Percentiles rank a stretch among this genome's conserved stretches.
phyloP scores from a whole-genome alignment of 2,329 filamentous ascomycete genomes.

The Calonectria hongkongensis region DNA sequence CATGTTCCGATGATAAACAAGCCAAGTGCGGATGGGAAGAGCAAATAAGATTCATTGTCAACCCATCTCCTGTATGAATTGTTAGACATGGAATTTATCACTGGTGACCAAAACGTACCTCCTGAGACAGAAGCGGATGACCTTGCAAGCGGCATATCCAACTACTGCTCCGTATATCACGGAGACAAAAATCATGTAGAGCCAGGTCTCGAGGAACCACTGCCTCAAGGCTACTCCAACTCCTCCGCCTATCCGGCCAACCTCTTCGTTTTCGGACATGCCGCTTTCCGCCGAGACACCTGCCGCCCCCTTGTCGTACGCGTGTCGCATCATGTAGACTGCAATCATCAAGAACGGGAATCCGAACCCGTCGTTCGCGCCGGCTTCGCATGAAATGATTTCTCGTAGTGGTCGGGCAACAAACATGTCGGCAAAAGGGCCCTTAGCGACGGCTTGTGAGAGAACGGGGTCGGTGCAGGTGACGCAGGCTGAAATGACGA shows the following conservation, averaged over 20 bases:
- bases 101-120: constrained; percentile 47
- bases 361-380: constrained; percentile 77
- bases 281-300: constrained; percentile 26
- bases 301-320: constrained; percentile 59
- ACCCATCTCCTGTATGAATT: constrained; percentile 67
- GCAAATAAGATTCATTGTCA: constrained; percentile 71
- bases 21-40: constrained; percentile 70
- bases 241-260: constrained; percentile 72
- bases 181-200: constrained; percentile 75
- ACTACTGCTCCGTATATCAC: constrained; percentile 71
- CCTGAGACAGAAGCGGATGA: constrained; percentile 65
- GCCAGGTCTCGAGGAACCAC: constrained; percentile 76
- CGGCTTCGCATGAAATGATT: constrained; percentile 78
- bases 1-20: constrained; percentile 75
- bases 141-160: constrained; percentile 68
- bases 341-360: constrained; percentile 78
- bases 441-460: constrained; percentile 77
- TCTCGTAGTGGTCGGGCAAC: constrained; percentile 74
- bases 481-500: constrained; percentile 77
- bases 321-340: constrained; percentile 73
- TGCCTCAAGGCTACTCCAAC: constrained; percentile 70
- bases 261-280: constrained; percentile 54
- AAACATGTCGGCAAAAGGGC: constrained; percentile 76
- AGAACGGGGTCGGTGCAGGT: constrained; percentile 78
- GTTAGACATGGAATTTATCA: neutral